Evolutionary conservation across 306 rosid species (phyloP).

Genomic region (Betula pendula): DNA sequence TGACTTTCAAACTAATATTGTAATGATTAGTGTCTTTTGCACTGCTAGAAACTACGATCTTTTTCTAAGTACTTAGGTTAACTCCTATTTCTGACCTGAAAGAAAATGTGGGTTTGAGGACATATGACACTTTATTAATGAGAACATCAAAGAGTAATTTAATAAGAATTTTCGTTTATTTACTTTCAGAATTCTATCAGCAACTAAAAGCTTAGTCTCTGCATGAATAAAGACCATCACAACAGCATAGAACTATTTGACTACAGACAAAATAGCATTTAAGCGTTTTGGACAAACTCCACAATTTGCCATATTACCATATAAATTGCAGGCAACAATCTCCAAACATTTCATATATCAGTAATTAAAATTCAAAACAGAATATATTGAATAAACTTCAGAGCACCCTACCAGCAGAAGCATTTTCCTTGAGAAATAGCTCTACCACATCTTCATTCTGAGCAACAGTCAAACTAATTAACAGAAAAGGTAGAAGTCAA

Average conservation of each 20-base stretch:
- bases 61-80: background rate
- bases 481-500: conserved; percentile 25
- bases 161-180: background rate
- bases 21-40: background rate
- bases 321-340: background rate
- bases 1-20: background rate
- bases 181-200: background rate
- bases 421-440: conserved; percentile 69
- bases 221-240: background rate
- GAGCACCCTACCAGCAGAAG: conserved; percentile 63
- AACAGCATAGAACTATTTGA: background rate
- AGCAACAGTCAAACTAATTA: conserved; percentile 69
- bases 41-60: background rate
- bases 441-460: conserved; percentile 89
- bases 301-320: background rate
- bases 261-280: background rate
- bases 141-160: background rate
- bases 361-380: background rate
- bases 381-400: conserved; percentile 8
- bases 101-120: background rate
- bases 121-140: background rate
- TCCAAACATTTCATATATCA: background rate
- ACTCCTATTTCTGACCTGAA: background rate
- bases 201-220: background rate
- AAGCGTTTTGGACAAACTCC: background rate